Conservation (phyloP, 257 asterid genomes). For the Solanum sitiens region DNA sequence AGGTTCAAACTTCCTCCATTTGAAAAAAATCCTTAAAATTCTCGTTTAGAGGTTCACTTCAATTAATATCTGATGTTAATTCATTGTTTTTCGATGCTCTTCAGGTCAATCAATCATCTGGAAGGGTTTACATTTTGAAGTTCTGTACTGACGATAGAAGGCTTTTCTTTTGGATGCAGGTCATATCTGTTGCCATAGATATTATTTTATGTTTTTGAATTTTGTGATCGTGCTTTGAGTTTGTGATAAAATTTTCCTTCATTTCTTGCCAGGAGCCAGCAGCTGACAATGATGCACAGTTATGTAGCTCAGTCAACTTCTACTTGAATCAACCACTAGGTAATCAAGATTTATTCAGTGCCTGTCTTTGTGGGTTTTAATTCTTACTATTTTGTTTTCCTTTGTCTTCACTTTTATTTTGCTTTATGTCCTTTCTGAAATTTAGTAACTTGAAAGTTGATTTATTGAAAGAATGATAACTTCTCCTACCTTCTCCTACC, state of each 20-base stretch:
- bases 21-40: too few relatives aligned
- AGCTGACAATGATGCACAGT: constrained; percentile 50
- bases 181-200: constrained; percentile 3
- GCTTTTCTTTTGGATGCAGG: constrained; percentile 99
- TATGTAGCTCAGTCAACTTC: constrained; percentile 67
- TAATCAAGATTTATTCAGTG: constrained; percentile 3
- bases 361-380: neutral
- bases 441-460: neutral
- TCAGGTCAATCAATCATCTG: constrained; percentile 86
- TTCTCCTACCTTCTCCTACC: neutral
- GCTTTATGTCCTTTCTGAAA: neutral
- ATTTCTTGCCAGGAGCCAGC: constrained; percentile 69
- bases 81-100: constrained; percentile 3
- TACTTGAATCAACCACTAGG: constrained; percentile 82
- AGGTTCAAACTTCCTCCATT: neutral
- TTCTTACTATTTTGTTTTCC: neutral
- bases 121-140: constrained; percentile 83
- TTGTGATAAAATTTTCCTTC: neutral
- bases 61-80: neutral
- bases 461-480: neutral
- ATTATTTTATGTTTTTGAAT: neutral
- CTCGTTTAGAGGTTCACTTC: neutral
- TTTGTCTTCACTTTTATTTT: neutral
- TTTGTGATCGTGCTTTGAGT: neutral
- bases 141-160: constrained; percentile 81